A percentile compares a stretch with the other conserved stretches of the same genome.
phyloP scores from a whole-genome alignment of 2,329 filamentous ascomycete species.

The Phaeosphaeriaceae sp. region DNA sequence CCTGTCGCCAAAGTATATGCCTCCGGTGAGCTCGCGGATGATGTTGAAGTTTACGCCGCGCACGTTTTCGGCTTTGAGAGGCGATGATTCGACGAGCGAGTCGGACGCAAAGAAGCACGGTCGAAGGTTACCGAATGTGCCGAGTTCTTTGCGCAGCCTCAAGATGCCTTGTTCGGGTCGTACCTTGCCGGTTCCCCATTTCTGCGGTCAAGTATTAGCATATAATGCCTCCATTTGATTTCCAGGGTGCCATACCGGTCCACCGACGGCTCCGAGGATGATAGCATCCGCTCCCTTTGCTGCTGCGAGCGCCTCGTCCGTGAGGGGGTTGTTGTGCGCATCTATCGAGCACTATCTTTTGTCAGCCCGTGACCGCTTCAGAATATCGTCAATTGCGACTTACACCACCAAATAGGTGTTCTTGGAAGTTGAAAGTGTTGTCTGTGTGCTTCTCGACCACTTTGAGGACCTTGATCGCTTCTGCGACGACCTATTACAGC shows the following conservation, averaged over 20 bases:
- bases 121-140: slow-evolving; percentile 92
- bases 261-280: slow-evolving; percentile 90
- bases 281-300: slow-evolving; percentile 88
- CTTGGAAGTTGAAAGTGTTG: slow-evolving; percentile 85
- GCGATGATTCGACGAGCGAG: slow-evolving; percentile 75
- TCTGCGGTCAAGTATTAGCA: slow-evolving; percentile 49
- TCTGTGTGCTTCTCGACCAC: slow-evolving; percentile 77
- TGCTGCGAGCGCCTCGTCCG: slow-evolving; percentile 80
- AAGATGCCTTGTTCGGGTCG: slow-evolving; percentile 94
- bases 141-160: slow-evolving; percentile 88
- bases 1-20: slow-evolving; percentile 94
- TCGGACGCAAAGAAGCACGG: slow-evolving; percentile 96
- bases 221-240: neutral
- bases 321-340: slow-evolving; percentile 77
- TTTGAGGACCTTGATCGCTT: slow-evolving; percentile 85
- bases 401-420: slow-evolving; percentile 91
- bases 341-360: slow-evolving; percentile 81
- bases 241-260: slow-evolving; percentile 65
- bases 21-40: slow-evolving; percentile 88
- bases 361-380: slow-evolving; percentile 6
- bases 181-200: slow-evolving; percentile 91
- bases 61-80: slow-evolving; percentile 85
- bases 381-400: slow-evolving; percentile 49
- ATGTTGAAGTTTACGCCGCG: slow-evolving; percentile 90
- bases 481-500: slow-evolving; percentile 71